These are phyloP conservation scores for Apiospora sp. DNA, from an alignment of 2,329 filamentous ascomycete genomes.

Conservation along the genomic window DNA sequence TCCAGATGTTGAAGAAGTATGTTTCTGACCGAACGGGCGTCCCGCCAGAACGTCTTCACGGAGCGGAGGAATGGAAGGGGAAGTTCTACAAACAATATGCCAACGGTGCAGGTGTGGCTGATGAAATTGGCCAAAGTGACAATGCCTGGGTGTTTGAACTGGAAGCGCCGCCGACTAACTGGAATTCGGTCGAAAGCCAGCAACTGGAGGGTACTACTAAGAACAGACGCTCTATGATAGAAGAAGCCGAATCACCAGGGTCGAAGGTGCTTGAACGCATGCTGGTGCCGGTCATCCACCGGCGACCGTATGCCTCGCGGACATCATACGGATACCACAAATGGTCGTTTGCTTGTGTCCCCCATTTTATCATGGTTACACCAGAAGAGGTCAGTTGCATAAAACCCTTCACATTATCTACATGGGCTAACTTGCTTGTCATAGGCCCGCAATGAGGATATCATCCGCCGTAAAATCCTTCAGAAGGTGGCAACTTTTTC, in stretches of 20 bases:
- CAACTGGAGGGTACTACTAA: constrained; percentile 52
- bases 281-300: constrained; percentile 76
- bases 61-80: constrained; percentile 81
- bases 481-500: constrained; percentile 80
- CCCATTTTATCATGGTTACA: constrained; percentile 78
- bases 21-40: constrained; percentile 74
- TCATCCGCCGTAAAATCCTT: constrained; percentile 81
- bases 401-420: background rate
- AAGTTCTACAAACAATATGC: constrained; percentile 90
- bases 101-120: constrained; percentile 71
- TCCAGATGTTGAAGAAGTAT: constrained; percentile 73
- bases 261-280: constrained; percentile 68
- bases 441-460: constrained; percentile 66
- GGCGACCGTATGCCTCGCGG: constrained; percentile 49
- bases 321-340: constrained; percentile 45
- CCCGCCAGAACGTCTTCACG: constrained; percentile 72
- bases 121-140: constrained; percentile 74
- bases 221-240: constrained; percentile 54
- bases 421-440: constrained; percentile 44
- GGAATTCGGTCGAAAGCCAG: constrained; percentile 61
- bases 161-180: constrained; percentile 81
- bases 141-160: constrained; percentile 79
- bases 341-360: constrained; percentile 43
- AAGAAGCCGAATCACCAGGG: constrained; percentile 54
- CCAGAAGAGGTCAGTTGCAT: constrained; percentile 68